Conservation (phyloP, 1,284 basidiomycete genomes). For the Irpex rosettiformis region DNA sequence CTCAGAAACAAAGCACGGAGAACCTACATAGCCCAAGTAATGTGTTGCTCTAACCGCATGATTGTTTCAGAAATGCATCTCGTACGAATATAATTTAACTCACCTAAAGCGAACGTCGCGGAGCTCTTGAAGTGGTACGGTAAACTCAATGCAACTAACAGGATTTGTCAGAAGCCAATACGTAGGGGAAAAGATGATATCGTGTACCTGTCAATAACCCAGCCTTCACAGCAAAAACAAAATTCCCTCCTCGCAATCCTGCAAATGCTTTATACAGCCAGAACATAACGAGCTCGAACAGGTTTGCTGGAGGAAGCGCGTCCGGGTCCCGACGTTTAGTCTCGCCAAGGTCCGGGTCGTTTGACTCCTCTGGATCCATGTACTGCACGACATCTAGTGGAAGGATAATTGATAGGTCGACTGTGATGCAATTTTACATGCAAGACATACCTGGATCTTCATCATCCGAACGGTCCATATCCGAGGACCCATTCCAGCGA, state of each 20-base stretch:
- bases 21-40: constrained; percentile 54
- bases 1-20: neutral
- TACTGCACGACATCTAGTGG: constrained; percentile 56
- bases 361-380: constrained; percentile 33
- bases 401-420: neutral
- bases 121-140: constrained; percentile 55
- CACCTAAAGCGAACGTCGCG: constrained; percentile 56
- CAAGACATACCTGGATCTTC: constrained; percentile 46
- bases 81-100: constrained; percentile 11
- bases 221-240: constrained; percentile 78
- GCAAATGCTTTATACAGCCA: constrained; percentile 38
- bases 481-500: constrained; percentile 45
- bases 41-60: constrained; percentile 40
- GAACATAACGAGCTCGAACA: constrained; percentile 48
- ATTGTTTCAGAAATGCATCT: constrained; percentile 1
- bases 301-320: constrained; percentile 63
- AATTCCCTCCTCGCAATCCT: constrained; percentile 52
- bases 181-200: neutral
- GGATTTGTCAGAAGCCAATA: neutral
- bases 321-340: constrained; percentile 68
- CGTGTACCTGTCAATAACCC: constrained; percentile 57
- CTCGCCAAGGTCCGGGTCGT: constrained; percentile 47
- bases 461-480: constrained; percentile 44
- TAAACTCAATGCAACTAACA: constrained; percentile 53
- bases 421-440: neutral